Percentiles rank a stretch among this genome's conserved stretches.
Evolutionary conservation across 768 basidiomycete genomes (phyloP).

Genomic region (Suillus plorans): DNA sequence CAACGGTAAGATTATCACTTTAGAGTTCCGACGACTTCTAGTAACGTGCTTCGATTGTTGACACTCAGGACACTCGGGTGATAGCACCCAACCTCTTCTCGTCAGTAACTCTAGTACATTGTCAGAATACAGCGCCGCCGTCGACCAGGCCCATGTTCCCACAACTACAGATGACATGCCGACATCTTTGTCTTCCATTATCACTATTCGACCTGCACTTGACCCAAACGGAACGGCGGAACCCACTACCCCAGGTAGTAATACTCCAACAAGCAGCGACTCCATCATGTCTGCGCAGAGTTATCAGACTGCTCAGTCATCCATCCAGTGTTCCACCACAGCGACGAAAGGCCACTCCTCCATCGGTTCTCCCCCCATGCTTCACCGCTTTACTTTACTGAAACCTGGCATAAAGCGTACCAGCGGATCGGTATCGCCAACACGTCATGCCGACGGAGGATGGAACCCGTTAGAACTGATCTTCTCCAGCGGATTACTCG

Average conservation of each 20-base stretch:
- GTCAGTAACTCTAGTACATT: conserved; percentile 41
- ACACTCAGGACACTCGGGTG: conserved; percentile 34
- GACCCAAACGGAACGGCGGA: conserved; percentile 47
- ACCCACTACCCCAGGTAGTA: conserved; percentile 39
- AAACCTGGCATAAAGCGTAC: conserved; percentile 72
- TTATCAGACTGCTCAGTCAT: conserved; percentile 61
- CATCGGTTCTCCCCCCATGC: conserved; percentile 52
- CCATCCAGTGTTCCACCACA: conserved; percentile 50
- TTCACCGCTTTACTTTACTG: conserved; percentile 86
- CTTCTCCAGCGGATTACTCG: conserved; percentile 70
- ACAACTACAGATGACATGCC: conserved; percentile 40
- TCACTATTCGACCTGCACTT: conserved; percentile 63
- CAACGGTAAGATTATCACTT: conserved; percentile 23
- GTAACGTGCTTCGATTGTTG: conserved; percentile 6
- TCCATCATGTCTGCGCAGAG: conserved; percentile 59
- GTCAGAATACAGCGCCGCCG: conserved; percentile 71
- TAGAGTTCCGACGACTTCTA: conserved; percentile 11
- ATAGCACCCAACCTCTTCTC: conserved; percentile 58
- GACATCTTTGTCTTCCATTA: conserved; percentile 67
- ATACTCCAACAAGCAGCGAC: conserved; percentile 41
- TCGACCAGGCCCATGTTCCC: conserved; percentile 51
- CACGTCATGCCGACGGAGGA: conserved; percentile 32
- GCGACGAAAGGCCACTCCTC: conserved; percentile 82
- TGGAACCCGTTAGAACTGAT: conserved; percentile 83
- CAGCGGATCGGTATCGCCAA: conserved; percentile 29